Conservation (phyloP, 225 moss, liverwort and hornwort species). For the Pseudisothecium myosuroides region DNA sequence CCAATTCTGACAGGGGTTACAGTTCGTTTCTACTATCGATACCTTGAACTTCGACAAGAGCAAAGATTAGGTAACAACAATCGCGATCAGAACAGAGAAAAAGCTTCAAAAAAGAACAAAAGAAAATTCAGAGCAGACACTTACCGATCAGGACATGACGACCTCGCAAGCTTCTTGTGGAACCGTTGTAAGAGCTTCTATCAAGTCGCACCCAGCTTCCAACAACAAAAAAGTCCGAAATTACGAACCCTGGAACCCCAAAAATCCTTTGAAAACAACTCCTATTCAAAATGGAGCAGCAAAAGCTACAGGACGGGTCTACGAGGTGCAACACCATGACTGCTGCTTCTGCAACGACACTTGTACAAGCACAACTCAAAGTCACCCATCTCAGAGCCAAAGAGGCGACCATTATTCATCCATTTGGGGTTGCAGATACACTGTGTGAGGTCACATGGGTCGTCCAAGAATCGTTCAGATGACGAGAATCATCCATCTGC, state of each 20-base stretch:
- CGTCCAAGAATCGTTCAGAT: not conserved
- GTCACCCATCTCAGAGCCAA: not conserved
- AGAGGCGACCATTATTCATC: conserved; percentile 1
- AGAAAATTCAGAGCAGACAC: not conserved
- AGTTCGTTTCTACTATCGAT: not conserved
- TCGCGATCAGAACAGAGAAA: not conserved
- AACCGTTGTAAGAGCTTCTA: not conserved
- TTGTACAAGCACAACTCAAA: not conserved
- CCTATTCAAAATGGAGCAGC: not conserved
- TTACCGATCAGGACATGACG: not conserved
- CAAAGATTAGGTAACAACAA: not conserved
- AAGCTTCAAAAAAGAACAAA: not conserved
- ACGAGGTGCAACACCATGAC: not conserved
- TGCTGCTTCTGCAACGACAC: not conserved
- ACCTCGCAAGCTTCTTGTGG: not conserved
- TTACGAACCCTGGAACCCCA: not conserved
- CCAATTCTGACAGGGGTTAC: not conserved
- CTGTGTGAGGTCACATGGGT: not conserved
- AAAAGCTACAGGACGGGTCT: not conserved
- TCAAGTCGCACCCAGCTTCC: not conserved
- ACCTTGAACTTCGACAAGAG: not conserved
- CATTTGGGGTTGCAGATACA: not conserved
- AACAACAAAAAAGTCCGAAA: not conserved
- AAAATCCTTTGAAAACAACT: not conserved
- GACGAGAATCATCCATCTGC: not conserved